Evolutionary conservation across 345 rosid species (phyloP).

Genomic region (Melaleuca quinquenervia): DNA sequence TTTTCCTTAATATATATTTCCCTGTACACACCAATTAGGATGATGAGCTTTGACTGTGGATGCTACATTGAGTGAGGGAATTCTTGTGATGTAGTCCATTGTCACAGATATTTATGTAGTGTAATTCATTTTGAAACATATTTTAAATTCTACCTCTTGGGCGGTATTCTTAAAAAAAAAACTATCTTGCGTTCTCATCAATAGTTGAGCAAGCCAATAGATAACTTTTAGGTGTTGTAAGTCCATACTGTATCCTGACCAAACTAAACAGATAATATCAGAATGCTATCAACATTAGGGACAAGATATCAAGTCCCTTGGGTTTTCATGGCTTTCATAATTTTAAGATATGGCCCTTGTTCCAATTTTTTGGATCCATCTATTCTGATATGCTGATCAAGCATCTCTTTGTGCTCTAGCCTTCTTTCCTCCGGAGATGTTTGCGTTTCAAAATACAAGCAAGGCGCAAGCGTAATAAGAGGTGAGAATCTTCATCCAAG

Average conservation of each 20-base stretch:
- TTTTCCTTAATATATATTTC: not conserved
- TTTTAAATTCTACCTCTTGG: not conserved
- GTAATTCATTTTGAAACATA: not conserved
- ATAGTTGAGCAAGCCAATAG: not conserved
- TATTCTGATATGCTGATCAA: not conserved
- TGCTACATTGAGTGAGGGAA: not conserved
- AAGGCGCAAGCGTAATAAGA: slow-evolving; percentile 25
- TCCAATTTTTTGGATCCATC: not conserved
- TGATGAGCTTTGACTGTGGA: not conserved
- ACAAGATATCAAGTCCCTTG: not conserved
- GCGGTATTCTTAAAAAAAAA: not conserved
- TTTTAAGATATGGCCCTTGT: not conserved
- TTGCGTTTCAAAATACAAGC: slow-evolving; percentile 52
- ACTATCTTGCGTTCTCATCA: not conserved
- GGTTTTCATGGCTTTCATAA: not conserved
- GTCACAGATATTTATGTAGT: not conserved
- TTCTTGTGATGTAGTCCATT: not conserved
- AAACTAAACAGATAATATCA: not conserved
- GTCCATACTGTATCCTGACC: not conserved
- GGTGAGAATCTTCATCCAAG: slow-evolving; percentile 23
- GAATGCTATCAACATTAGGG: not conserved
- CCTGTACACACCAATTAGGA: not conserved
- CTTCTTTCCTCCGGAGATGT: slow-evolving; percentile 61
- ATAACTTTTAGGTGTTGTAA: not conserved
- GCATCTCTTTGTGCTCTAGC: slow-evolving; percentile 34